Evolutionary conservation across 1,139 yeast genomes (phyloP), one percentile per base, ranked within the genome.

Genomic region (Yamadazyma blattariae): DNA sequence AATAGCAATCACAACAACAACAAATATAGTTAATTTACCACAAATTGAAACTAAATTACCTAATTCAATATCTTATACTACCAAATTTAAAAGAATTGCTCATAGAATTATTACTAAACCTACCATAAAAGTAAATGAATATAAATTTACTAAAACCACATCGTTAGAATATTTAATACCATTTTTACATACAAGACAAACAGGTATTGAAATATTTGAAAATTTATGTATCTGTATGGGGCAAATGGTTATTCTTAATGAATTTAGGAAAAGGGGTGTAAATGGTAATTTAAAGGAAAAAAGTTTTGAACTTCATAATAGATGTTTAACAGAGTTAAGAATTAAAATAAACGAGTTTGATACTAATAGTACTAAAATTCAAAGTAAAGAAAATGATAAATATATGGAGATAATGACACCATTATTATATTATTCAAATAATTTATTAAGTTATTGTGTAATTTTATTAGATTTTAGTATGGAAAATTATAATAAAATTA

Each of bases 401-500:
- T 39, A 39, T 20, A 39, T 45, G 41, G 25, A 36, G 7, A 25
- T 28, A 17, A 35, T 44, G 37, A 37, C 50, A 2, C 50, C 53
- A 16, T 28, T 51, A 14, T 38, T 48, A 20, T 51, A 48, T 17
- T 53, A 45, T 35, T 30, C 51, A 7, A 46, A 48, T 35, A 47
- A 43, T 34, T 47, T 52, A 10, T 30, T 54, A 13, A 46, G 48
- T 27, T 53, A 44, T 39, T 37, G 51, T 27, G 40, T 41, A 5
- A 32, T 54, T n/a, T 35, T 56, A 34, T 41, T 57, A 27, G 53
- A 52, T 33, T 50, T 46, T 33, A 49, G 54, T 20, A 46, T 49
- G 37, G 54, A 53, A 29, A 46, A 47, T 22, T 56, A 46, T 35
- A 38, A 20, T 14, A 47, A 45, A 25, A 38, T 47, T 21, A 48